These are phyloP conservation scores for Penicillium verrucosum DNA, from an alignment of 2,329 filamentous ascomycete genomes.

Conservation along the genomic window DNA sequence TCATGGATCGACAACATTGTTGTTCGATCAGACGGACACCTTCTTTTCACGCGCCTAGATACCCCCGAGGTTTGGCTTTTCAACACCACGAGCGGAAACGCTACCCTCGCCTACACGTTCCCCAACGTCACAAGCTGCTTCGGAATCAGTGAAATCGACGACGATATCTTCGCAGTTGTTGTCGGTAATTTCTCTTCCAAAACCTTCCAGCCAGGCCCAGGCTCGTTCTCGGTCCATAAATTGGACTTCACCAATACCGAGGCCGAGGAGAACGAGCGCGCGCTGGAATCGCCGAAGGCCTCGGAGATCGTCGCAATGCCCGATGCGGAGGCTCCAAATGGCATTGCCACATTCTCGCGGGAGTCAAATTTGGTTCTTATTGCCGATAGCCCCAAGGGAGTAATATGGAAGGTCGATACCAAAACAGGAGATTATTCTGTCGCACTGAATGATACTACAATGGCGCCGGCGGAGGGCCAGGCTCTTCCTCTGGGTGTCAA, in stretches of 20 bases:
- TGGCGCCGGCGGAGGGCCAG: slow-evolving; percentile 19
- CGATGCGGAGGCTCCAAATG: slow-evolving; percentile 18
- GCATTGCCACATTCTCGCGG: slow-evolving; percentile 20
- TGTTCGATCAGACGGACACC: slow-evolving; percentile 18
- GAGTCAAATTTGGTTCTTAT: slow-evolving; percentile 18
- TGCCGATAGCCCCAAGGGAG: slow-evolving; percentile 22
- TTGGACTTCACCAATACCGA: slow-evolving; percentile 13
- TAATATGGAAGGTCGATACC: slow-evolving; percentile 21
- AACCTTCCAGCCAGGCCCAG: slow-evolving; percentile 17
- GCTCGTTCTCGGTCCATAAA: slow-evolving; percentile 19
- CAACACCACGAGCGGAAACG: slow-evolving; percentile 18
- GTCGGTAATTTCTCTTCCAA: slow-evolving; percentile 21
- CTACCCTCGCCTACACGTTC: slow-evolving; percentile 18
- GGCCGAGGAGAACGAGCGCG: background rate
- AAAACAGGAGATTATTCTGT: slow-evolving; percentile 18
- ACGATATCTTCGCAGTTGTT: slow-evolving; percentile 24
- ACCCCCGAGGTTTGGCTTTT: slow-evolving; percentile 22
- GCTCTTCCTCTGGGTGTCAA: slow-evolving; percentile 24
- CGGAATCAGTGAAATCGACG: slow-evolving; percentile 23
- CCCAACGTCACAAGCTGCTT: slow-evolving; percentile 22
- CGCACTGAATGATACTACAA: slow-evolving; percentile 21
- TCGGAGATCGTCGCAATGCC: slow-evolving; percentile 20
- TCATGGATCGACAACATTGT: slow-evolving; percentile 24
- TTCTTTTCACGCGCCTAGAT: slow-evolving; percentile 23
- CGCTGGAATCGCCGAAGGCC: background rate